Percentiles rank a stretch among this genome's conserved stretches.
phyloP scores from a whole-genome alignment of 192 early-diverging fungal species.

The Backusella westeae region DNA sequence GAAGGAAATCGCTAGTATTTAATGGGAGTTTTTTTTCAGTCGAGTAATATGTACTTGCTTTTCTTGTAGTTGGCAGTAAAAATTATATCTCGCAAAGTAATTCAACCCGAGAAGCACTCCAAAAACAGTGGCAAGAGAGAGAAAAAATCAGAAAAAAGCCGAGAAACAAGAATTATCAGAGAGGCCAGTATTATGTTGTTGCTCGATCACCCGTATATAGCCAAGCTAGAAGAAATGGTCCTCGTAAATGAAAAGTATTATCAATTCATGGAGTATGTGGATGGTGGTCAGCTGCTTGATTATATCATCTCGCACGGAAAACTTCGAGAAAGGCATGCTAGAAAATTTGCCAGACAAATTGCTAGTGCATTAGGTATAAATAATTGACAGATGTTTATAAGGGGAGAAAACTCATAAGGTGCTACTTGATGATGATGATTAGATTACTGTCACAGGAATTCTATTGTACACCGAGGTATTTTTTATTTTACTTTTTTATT shows the following conservation, averaged over 20 bases:
- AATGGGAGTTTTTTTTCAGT: background rate
- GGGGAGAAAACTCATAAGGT: background rate
- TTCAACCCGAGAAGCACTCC: background rate
- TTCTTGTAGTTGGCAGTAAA: conserved; percentile 56
- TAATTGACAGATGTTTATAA: background rate
- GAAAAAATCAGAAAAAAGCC: conserved; percentile 31
- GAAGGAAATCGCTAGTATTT: background rate
- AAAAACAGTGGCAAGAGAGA: background rate
- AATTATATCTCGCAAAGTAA: conserved; percentile 43
- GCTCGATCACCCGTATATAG: conserved; percentile 81
- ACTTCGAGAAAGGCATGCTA: conserved; percentile 74
- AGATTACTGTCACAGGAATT: conserved; percentile 59
- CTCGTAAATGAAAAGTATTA: conserved; percentile 65
- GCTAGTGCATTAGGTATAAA: conserved; percentile 56
- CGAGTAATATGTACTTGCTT: background rate
- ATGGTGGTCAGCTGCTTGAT: conserved; percentile 83
- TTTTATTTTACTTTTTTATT: background rate
- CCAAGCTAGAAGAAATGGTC: conserved; percentile 65
- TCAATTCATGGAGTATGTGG: conserved; percentile 77
- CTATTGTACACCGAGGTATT: conserved; percentile 62
- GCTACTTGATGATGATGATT: background rate
- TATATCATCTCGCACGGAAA: conserved; percentile 77
- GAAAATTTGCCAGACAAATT: conserved; percentile 70
- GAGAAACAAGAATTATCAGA: conserved; percentile 66
- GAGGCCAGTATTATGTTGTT: conserved; percentile 69